phyloP scores from a whole-genome alignment of 345 rosid genomes.

The Populus ilicifolia region DNA sequence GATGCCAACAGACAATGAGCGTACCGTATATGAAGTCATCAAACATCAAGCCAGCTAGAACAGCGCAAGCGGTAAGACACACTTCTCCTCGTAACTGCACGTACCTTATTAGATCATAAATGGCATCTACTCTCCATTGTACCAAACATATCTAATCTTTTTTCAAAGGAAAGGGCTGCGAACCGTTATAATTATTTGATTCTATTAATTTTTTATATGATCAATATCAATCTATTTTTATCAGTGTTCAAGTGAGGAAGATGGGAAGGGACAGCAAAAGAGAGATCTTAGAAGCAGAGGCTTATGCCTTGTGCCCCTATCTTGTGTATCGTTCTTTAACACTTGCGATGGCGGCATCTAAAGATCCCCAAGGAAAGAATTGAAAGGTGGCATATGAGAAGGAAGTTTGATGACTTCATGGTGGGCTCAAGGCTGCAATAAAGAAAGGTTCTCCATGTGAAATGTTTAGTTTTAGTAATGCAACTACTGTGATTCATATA shows the following conservation, averaged over 20 bases:
- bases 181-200: neutral
- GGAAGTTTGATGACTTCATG: neutral
- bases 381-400: neutral
- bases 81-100: neutral
- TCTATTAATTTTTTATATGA: neutral
- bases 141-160: neutral
- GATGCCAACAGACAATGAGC: slow-evolving; percentile 31
- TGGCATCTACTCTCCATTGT: neutral
- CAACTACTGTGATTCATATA: neutral
- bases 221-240: neutral
- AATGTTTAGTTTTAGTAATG: neutral
- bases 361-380: neutral
- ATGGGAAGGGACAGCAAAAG: slow-evolving; percentile 15
- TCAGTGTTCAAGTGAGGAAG: slow-evolving; percentile 8
- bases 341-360: neutral
- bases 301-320: slow-evolving; percentile 34
- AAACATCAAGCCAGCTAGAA: slow-evolving; percentile 11
- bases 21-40: slow-evolving; percentile 35
- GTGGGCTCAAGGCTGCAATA: neutral
- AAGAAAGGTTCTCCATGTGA: neutral
- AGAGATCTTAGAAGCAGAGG: slow-evolving; percentile 34
- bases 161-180: neutral
- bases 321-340: slow-evolving; percentile 26
- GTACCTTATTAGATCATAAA: neutral
- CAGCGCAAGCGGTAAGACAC: slow-evolving; percentile 7